These are phyloP conservation scores for Lithocarpus polystachyus DNA, from an alignment of 306 rosid genomes.

Conservation along the genomic window DNA sequence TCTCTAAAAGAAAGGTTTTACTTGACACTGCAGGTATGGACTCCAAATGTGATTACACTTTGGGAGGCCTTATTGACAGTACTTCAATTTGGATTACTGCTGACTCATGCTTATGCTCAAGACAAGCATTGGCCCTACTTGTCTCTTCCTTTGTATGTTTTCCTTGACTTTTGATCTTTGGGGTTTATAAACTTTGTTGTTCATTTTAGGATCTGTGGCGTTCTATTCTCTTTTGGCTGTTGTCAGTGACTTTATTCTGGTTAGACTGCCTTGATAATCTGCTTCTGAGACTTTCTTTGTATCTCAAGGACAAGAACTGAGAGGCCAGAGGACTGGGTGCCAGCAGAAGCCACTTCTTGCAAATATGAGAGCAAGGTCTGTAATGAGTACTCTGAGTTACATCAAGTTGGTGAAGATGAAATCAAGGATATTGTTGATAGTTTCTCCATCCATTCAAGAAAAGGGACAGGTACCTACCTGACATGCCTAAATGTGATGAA, in stretches of 20 bases:
- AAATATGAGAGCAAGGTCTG: slow-evolving; percentile 9
- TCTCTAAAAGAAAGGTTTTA: slow-evolving; percentile 7
- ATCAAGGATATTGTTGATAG: slow-evolving; percentile 40
- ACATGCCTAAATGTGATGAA: slow-evolving; percentile 14
- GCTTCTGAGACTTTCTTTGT: slow-evolving; percentile 31
- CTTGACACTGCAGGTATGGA: slow-evolving; percentile 70
- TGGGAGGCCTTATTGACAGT: slow-evolving; percentile 96
- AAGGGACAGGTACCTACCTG: slow-evolving; percentile 40
- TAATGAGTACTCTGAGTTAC: slow-evolving; percentile 34
- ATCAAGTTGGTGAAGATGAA: slow-evolving; percentile 35
- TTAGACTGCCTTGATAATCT: slow-evolving; percentile 8
- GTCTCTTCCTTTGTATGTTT: slow-evolving; percentile 75
- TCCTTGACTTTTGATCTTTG: slow-evolving; percentile 8
- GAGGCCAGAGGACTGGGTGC: slow-evolving; percentile 97
- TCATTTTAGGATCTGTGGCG: not conserved
- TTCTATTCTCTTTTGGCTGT: slow-evolving; percentile 10
- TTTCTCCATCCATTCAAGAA: slow-evolving; percentile 59
- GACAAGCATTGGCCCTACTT: slow-evolving; percentile 94
- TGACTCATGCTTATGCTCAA: slow-evolving; percentile 95
- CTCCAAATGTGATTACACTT: slow-evolving; percentile 80
- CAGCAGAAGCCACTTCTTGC: slow-evolving; percentile 47
- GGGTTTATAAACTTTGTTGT: not conserved
- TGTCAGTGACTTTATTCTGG: slow-evolving; percentile 10
- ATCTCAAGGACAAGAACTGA: slow-evolving; percentile 65
- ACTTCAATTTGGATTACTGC: slow-evolving; percentile 72